Base-by-base conservation (phyloP, 2,329 filamentous ascomycete genomes). In the Nigrospora oryzae region DNA sequence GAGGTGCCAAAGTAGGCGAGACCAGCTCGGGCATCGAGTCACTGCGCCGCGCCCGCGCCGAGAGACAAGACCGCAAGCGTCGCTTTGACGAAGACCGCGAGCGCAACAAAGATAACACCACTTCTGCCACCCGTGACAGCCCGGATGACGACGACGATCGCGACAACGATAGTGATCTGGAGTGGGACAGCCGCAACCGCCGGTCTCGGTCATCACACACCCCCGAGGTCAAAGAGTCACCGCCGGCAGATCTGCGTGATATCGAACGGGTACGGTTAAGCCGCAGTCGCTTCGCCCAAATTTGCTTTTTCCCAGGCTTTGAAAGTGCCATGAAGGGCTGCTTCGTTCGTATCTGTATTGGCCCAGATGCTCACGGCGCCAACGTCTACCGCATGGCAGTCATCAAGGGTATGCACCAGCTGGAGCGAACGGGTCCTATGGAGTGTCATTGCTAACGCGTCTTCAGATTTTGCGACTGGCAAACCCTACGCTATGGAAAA, bases 291-390 rank as follows among this genome's bases (percentile, higher is more conserved):
- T 95, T 98, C 62, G 84, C 86, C 7, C 82, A 91, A 57, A 85
- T 95, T 45, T 96, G 89, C 73, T 95, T 95, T 69, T 91, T 90
- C 54, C 93, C 93, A 11, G 84, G 84, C 4, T 96, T 98, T 53
- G 86, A 95, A 45, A 70, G 85, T 10, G 77, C 85, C 30, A 86
- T 96, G 56, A 80, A 74, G 14, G 89, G 89, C 42, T 94, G 89
- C 63, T 98, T 86, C 61, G 84, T 84, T 34, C 86, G 93, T 42
- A 81, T 97, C 52, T 86, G 83, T 50, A 79, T 96, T 46, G 91
- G 90, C 1, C 76, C 84, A 12, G 85, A 94, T 59, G 77, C 78
- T 11, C 75, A 82, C 4, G 83, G 84, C 4, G 71, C 83, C 47
- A 84, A 86, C 49, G 77, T 87, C 52, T 98, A 98, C 64, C 85